Conservation (phyloP, 495 filamentous ascomycete genomes). For the Alectoria sarmentosa region DNA sequence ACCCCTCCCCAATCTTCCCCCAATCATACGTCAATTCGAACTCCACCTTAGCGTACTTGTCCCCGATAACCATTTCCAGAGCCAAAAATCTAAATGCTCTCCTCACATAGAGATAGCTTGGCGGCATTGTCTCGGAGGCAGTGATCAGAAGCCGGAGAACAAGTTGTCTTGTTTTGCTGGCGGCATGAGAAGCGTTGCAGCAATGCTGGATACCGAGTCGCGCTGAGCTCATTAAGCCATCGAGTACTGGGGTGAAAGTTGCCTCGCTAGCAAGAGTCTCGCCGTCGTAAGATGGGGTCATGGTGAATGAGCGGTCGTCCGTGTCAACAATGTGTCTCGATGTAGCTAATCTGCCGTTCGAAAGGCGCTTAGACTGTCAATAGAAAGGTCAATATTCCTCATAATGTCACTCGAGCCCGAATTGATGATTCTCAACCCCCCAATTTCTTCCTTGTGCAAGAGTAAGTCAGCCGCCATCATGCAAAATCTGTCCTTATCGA, state of each 20-base stretch:
- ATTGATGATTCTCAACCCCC: neutral
- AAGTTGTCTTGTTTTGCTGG: neutral
- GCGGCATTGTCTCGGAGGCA: neutral
- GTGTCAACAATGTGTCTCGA: neutral
- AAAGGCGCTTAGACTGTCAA: neutral
- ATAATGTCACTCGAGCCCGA: neutral
- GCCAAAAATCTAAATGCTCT: neutral
- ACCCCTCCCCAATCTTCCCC: neutral
- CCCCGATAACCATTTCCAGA: neutral
- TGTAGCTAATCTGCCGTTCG: neutral
- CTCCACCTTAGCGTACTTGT: neutral
- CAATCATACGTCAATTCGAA: neutral
- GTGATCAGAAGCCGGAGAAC: neutral
- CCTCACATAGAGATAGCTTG: neutral
- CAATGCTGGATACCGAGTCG: neutral
- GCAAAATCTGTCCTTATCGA: neutral
- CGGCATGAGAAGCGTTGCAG: neutral
- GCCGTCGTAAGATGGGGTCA: neutral
- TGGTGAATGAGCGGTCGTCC: neutral
- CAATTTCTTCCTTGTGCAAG: neutral
- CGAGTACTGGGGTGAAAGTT: neutral
- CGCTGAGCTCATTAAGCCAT: neutral
- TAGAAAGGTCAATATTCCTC: neutral
- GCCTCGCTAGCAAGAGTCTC: neutral
- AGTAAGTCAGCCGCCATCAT: neutral